Evolutionary conservation across 345 rosid species (phyloP), one percentile per base, ranked within the genome.

Genomic region (Psidium friedrichsthalianum): DNA sequence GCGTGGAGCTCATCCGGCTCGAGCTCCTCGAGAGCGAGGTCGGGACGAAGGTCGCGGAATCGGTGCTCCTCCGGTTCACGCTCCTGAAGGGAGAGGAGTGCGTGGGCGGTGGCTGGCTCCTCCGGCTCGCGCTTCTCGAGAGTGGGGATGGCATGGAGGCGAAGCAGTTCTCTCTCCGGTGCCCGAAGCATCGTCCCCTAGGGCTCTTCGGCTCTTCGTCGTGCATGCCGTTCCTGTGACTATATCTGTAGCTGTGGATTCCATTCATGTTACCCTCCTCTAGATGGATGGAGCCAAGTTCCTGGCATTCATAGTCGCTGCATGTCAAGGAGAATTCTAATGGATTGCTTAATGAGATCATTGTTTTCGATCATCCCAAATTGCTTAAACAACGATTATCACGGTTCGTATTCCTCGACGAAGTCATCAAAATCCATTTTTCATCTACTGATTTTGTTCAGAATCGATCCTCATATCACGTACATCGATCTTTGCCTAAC

Each of bases 1-100:
- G 96, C 8, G 87, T 36, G n/a, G 56, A 82, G 92, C 88, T 91
- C 84, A 87, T 54, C 52, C 86, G 88, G 88, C 91, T 91, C 15
- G 82, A 83, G 89, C 86, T 89, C 85, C 92, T 88, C 27, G 86
- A 87, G 22, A 83, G 20, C 21, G 78, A 86, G 1, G 91, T 87
- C 12, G 51, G 84, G 42, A 74, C 84, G 9, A 86, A 86, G 3
- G 90, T 47, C 69, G 14, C 18, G 8, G 88, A 11, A 32, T 44
- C 47, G 25, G 88, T 69, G 49, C 87, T 89, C 69, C 86, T 90
- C 55, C 90, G 87, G 88, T 90, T 89, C 22, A 22, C 6, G 29
- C 52, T 83, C 25, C 51, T 56, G 56, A 29, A 49, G 7, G 55
- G 83, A 7, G 85, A 49, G 29, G 88, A 76, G 10, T 21, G 54